These are phyloP conservation scores for Encephalitozoon hellem DNA, from an alignment of 371 early-diverging fungal genomes.

Conservation along the genomic window DNA sequence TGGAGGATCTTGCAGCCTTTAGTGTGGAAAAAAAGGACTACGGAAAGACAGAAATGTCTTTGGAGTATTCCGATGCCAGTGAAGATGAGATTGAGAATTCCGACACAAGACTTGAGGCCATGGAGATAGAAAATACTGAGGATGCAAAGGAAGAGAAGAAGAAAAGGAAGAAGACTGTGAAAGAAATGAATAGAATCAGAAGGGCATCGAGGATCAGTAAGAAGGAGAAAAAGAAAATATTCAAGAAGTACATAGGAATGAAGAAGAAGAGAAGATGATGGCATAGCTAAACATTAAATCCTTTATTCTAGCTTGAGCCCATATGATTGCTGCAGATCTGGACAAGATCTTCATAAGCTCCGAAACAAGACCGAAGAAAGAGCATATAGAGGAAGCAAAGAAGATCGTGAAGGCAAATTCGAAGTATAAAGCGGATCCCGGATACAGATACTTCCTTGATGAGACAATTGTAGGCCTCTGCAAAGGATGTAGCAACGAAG, in stretches of 20 bases:
- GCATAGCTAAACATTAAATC: not conserved
- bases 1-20: slow-evolving; percentile 47
- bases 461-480: not conserved
- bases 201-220: slow-evolving; percentile 33
- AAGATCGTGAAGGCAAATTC: not conserved
- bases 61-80: not conserved
- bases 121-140: not conserved
- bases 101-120: not conserved
- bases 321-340: not conserved
- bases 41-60: not conserved
- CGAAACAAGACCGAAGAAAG: not conserved
- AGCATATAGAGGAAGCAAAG: not conserved
- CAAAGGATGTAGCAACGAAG: not conserved
- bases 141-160: slow-evolving; percentile 22
- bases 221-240: slow-evolving; percentile 28
- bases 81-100: not conserved
- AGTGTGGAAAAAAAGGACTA: not conserved
- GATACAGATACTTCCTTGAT: not conserved
- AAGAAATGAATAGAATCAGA: slow-evolving; percentile 44
- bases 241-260: slow-evolving; percentile 31
- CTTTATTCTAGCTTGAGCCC: not conserved
- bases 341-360: not conserved
- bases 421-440: not conserved
- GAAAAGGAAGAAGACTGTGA: slow-evolving; percentile 34
- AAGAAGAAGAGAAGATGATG: not conserved